Conservation (phyloP, 2,329 filamentous ascomycete genomes). For the Zasmidium angulare region DNA sequence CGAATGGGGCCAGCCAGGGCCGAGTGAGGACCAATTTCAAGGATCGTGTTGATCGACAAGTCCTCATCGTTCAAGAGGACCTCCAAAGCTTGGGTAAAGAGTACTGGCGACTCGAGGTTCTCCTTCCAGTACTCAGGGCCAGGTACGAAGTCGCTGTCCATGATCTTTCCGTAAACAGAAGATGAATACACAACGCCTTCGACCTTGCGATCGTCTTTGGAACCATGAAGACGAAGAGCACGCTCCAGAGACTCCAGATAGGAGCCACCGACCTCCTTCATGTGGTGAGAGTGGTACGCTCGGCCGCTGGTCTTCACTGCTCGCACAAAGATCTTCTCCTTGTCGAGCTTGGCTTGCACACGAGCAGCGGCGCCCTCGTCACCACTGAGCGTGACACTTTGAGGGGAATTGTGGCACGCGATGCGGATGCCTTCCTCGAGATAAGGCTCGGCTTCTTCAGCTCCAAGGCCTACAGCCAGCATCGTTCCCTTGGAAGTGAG, state of each 20-base stretch:
- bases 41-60: not conserved
- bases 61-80: not conserved
- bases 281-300: constrained; percentile 46
- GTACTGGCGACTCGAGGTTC: constrained; percentile 47
- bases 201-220: not conserved
- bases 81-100: constrained; percentile 34
- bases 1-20: constrained; percentile 4
- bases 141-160: not conserved
- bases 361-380: constrained; percentile 35
- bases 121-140: constrained; percentile 43
- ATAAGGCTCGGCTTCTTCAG: constrained; percentile 22
- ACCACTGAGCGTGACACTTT: constrained; percentile 48
- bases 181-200: not conserved
- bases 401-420: constrained; percentile 39
- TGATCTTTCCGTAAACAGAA: not conserved
- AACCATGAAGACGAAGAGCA: not conserved
- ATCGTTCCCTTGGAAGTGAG: constrained; percentile 30
- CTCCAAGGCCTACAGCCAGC: constrained; percentile 34
- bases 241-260: not conserved
- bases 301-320: constrained; percentile 5
- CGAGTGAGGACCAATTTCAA: constrained; percentile 13
- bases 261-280: constrained; percentile 9
- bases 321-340: constrained; percentile 35
- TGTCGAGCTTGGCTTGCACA: constrained; percentile 24
- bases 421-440: constrained; percentile 15